Evolutionary conservation across 345 rosid genomes (phyloP).

Genomic region (Ceriops decandra): DNA sequence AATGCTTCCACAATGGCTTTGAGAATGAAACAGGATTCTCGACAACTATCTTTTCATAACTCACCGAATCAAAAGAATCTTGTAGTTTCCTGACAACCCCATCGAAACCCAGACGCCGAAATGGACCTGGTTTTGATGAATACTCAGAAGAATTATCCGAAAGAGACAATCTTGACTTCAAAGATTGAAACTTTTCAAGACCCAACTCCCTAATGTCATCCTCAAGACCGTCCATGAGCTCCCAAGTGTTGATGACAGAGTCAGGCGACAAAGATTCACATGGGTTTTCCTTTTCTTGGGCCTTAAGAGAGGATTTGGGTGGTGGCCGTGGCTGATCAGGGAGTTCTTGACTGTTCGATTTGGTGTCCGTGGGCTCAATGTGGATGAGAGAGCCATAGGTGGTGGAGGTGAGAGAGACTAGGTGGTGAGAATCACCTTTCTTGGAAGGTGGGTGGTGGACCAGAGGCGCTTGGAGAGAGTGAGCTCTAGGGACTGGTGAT

Average conservation of each 20-base stretch:
- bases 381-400: conserved; percentile 78
- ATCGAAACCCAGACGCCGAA: conserved; percentile 21
- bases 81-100: conserved; percentile 32
- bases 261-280: conserved; percentile 53
- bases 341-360: conserved; percentile 15
- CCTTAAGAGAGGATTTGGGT: neutral
- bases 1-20: conserved; percentile 64
- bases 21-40: conserved; percentile 21
- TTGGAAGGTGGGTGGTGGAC: conserved; percentile 83
- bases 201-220: conserved; percentile 32
- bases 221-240: conserved; percentile 91
- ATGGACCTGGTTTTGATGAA: conserved; percentile 24
- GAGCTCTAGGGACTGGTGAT: conserved; percentile 40
- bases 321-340: conserved; percentile 29
- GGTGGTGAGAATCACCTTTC: conserved; percentile 86
- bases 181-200: conserved; percentile 24
- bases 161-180: conserved; percentile 5
- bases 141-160: neutral
- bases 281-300: conserved; percentile 10
- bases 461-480: conserved; percentile 61
- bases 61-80: conserved; percentile 23
- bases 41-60: conserved; percentile 7
- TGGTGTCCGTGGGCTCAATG: conserved; percentile 30
- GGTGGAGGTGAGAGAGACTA: conserved; percentile 78
- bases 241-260: conserved; percentile 92